A percentile compares a stretch with the other conserved stretches of the same genome.
Conservation (phyloP, 164 flowering plant species). For the Cinnamomum micranthum region DNA sequence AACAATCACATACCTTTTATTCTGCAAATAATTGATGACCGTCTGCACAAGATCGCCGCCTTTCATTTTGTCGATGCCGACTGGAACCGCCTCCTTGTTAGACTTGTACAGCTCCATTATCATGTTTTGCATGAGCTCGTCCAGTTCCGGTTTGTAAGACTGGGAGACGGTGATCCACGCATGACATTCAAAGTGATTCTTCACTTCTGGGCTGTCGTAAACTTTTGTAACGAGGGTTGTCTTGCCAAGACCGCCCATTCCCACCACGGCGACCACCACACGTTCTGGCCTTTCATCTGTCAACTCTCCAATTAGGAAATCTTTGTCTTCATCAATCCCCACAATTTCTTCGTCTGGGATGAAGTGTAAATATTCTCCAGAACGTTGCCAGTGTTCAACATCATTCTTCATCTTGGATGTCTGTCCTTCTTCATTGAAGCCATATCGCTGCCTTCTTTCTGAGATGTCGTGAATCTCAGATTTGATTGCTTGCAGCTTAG, state of each 20-base stretch:
- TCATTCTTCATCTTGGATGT: neutral
- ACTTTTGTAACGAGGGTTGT: conserved; percentile 15
- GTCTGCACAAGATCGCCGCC: neutral
- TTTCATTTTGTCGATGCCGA: neutral
- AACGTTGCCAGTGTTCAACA: neutral
- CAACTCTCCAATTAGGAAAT: conserved; percentile 26
- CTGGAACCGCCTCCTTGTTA: neutral
- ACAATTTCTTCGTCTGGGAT: conserved; percentile 17
- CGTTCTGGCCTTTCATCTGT: neutral
- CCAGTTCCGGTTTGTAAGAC: neutral
- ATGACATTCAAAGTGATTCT: conserved; percentile 9
- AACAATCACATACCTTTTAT: conserved; percentile 21
- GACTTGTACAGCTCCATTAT: neutral
- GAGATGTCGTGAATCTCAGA: neutral
- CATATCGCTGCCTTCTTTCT: neutral
- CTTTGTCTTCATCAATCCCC: conserved; percentile 35
- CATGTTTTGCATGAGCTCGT: conserved; percentile 5
- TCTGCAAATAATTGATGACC: neutral
- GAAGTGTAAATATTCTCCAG: neutral
- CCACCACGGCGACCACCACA: neutral
- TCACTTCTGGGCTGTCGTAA: conserved; percentile 5
- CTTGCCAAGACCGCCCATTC: conserved; percentile 23
- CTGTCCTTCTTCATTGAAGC: neutral
- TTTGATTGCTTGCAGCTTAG: neutral
- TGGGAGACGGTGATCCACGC: conserved; percentile 19